Evolutionary conservation across 495 filamentous ascomycete species (phyloP).

Genomic region (Aspergillus egyptiacus): DNA sequence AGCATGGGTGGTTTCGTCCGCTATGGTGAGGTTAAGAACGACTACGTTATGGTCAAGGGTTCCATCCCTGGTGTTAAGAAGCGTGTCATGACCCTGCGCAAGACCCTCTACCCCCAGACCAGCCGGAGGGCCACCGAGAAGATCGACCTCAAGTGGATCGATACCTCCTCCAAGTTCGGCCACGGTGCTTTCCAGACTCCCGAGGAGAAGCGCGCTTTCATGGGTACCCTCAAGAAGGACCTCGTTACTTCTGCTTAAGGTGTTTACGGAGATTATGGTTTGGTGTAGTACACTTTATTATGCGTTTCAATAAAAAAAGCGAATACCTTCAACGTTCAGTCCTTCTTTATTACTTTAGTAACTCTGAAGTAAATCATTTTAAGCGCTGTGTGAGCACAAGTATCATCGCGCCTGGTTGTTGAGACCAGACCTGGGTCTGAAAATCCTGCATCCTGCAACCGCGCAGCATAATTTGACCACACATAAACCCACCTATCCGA

Average conservation of each 20-base stretch:
- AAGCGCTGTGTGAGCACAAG: too few relatives aligned
- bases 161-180: constrained; percentile 99
- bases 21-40: constrained; percentile 99
- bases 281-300: constrained; percentile 39
- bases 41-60: constrained; percentile 98
- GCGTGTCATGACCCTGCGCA: constrained; percentile 97
- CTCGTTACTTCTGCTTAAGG: constrained; percentile 65
- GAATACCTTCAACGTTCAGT: constrained; percentile 29
- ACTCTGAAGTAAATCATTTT: too few relatives aligned
- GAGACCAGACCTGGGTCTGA: too few relatives aligned
- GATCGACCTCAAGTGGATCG: constrained; percentile 99
- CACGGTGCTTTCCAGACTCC: constrained; percentile 99
- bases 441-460: neutral
- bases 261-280: constrained; percentile 42
- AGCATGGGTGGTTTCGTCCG: constrained; percentile 98
- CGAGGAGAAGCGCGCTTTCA: constrained; percentile 94
- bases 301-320: constrained; percentile 46
- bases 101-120: constrained; percentile 98
- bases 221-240: constrained; percentile 99
- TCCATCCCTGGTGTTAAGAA: constrained; percentile 98
- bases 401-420: too few relatives aligned
- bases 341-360: neutral
- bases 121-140: constrained; percentile 94
- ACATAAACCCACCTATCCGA: too few relatives aligned
- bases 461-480: neutral